Evolutionary conservation across 495 filamentous ascomycete species (phyloP).

Genomic region (Talaromyces wortmannii): DNA sequence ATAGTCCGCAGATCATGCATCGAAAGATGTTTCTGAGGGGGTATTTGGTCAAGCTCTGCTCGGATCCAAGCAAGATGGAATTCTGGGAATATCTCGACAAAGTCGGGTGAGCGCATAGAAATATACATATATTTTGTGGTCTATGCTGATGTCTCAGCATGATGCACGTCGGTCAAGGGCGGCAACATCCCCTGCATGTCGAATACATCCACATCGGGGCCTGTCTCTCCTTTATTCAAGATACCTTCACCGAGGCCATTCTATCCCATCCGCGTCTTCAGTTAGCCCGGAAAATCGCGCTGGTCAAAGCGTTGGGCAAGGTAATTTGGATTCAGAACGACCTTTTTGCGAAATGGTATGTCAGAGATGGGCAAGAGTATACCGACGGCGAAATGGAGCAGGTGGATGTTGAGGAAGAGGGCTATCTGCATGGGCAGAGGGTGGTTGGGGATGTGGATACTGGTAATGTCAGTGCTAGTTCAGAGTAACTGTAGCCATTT

Average conservation of each 20-base stretch:
- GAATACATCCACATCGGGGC: slow-evolving; percentile 72
- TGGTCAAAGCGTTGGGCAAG: slow-evolving; percentile 58
- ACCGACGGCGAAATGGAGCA: slow-evolving; percentile 54
- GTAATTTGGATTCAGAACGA: slow-evolving; percentile 74
- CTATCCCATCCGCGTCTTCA: slow-evolving; percentile 60
- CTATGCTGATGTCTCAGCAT: slow-evolving; percentile 26
- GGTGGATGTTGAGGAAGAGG: slow-evolving; percentile 48
- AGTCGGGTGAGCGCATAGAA: slow-evolving; percentile 40
- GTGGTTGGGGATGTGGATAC: slow-evolving; percentile 26
- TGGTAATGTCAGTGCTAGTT: too few species aligned
- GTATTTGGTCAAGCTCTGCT: slow-evolving; percentile 63
- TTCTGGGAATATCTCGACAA: slow-evolving; percentile 78
- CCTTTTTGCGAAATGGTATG: slow-evolving; percentile 69
- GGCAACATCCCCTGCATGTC: slow-evolving; percentile 59
- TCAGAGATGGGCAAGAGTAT: slow-evolving; percentile 60
- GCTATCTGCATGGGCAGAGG: slow-evolving; percentile 47
- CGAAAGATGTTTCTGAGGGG: slow-evolving; percentile 71
- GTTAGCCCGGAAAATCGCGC: slow-evolving; percentile 56
- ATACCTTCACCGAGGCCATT: slow-evolving; percentile 67
- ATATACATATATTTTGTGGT: neutral
- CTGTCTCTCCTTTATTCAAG: slow-evolving; percentile 62
- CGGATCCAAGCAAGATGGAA: slow-evolving; percentile 63
- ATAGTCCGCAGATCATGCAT: slow-evolving; percentile 63
- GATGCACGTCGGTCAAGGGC: slow-evolving; percentile 64
- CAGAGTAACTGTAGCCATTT: too few species aligned